Base-by-base conservation (phyloP, 164 flowering plant species). In the Hamamelis virginiana region DNA sequence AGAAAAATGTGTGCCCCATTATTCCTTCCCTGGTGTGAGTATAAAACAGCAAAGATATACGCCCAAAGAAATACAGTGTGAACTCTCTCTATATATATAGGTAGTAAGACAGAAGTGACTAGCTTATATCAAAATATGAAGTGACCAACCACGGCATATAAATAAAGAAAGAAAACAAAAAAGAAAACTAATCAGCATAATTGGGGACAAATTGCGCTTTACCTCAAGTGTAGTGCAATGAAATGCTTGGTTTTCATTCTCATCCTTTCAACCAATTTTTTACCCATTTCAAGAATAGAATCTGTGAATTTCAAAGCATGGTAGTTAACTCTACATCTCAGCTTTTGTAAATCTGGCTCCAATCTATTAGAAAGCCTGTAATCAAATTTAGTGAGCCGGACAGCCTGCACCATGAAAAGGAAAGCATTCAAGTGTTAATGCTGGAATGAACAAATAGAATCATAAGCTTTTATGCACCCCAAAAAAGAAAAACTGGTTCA, bases 201-300 rank as follows among this genome's bases (percentile, higher is more conserved):
- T 6, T 43, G 16, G 9, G 16, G 12, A 27, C 11, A 41, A 47
- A 51, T 11, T 43, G 23, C 1, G 50, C 27, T 43, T 59, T 78
- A 91, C 97, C 97, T 91, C 71, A 91, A 71, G 77, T 91, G 97
- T 53, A 91, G 82, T 26, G 97, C 89, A 67, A 91, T 78, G 71
- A 74, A 91, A 68, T 88, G 91, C 58, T 77, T 71, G 82, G 85
- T 81, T 64, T 74, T 80, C 76, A 41, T 73, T 63, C 86, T 82
- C 88, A 91, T 84, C 70, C 87, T 78, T 22, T 79, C 76, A 14
- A 86, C 86, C 78, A 91, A 74, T 58, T 68, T 78, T 69, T 74
- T 57, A 21, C 91, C 94, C 82, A 91, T 78, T 59, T 84, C 78
- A 61, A 44, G 72, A 28, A 91, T 86, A 25, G 87, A 68, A 62